Conservation (phyloP, 768 basidiomycete genomes). For the Termitomyces sp. region DNA sequence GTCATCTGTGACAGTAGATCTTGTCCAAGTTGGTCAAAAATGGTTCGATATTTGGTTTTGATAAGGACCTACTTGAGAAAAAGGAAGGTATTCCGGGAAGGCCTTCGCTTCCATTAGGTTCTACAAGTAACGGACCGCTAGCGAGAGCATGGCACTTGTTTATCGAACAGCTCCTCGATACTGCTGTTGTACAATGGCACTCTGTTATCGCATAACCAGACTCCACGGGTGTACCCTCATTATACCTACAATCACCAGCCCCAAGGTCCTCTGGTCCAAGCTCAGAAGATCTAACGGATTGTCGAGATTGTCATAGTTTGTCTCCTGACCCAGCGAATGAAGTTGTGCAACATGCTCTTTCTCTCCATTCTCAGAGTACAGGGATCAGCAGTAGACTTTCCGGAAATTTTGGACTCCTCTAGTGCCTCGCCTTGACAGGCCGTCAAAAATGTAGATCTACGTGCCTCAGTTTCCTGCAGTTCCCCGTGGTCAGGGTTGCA, state of each 20-base stretch:
- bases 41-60: constrained; percentile 18
- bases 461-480: constrained; percentile 20
- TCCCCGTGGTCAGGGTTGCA: constrained; percentile 13
- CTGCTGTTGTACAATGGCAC: too few species aligned
- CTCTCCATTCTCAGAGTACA: constrained; percentile 15
- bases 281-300: constrained; percentile 20
- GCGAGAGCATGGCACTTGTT: too few species aligned
- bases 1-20: neutral
- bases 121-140: too few species aligned
- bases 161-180: too few species aligned
- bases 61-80: constrained; percentile 18
- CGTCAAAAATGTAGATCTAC: constrained; percentile 13
- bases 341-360: constrained; percentile 20
- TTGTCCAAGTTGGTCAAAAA: too few species aligned
- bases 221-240: too few species aligned
- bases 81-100: constrained; percentile 9
- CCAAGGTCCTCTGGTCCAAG: neutral
- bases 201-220: too few species aligned
- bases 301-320: constrained; percentile 21
- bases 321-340: constrained; percentile 15
- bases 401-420: constrained; percentile 22
- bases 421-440: constrained; percentile 18
- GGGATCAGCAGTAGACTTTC: constrained; percentile 15
- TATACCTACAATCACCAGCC: neutral
- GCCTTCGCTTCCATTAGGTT: neutral